These are phyloP conservation scores for Marsdenia floribunda DNA, from an alignment of 257 asterid genomes.

Conservation along the genomic window DNA sequence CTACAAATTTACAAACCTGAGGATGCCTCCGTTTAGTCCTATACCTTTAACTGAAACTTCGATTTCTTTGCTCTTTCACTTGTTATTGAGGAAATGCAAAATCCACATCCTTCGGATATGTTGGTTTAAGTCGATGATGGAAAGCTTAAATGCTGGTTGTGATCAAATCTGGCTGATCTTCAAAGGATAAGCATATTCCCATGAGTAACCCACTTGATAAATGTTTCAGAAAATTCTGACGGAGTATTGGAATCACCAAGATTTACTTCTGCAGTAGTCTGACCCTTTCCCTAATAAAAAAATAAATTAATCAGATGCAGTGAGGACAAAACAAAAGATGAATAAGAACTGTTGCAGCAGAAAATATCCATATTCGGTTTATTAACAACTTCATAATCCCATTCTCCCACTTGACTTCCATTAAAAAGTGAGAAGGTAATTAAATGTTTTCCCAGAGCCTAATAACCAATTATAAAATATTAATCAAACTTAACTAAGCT, in stretches of 20 bases:
- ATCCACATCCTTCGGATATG: slow-evolving; percentile 67
- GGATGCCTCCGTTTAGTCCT: slow-evolving; percentile 10
- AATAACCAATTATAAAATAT: neutral
- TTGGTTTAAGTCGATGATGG: slow-evolving; percentile 21
- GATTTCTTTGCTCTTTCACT: slow-evolving; percentile 22
- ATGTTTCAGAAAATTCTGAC: slow-evolving; percentile 48
- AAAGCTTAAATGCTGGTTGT: slow-evolving; percentile 12
- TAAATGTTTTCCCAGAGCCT: neutral
- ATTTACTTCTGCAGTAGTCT: slow-evolving; percentile 29
- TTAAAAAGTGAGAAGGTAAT: neutral
- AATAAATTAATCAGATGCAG: neutral
- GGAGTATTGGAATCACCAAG: slow-evolving; percentile 24
- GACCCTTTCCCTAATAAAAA: slow-evolving; percentile 40
- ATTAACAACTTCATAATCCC: neutral
- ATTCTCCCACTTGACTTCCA: neutral
- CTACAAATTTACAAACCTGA: slow-evolving; percentile 42
- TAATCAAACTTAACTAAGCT: neutral
- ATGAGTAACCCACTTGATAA: slow-evolving; percentile 61
- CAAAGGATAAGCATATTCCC: slow-evolving; percentile 52
- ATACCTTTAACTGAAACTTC: slow-evolving; percentile 36
- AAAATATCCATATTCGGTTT: neutral
- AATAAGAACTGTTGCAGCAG: slow-evolving; percentile 1
- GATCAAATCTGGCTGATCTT: slow-evolving; percentile 12
- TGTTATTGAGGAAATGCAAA: slow-evolving; percentile 28
- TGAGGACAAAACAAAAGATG: neutral